These are phyloP conservation scores for Silene coronaria DNA, from an alignment of 179 eudicot species.

Conservation along the genomic window DNA sequence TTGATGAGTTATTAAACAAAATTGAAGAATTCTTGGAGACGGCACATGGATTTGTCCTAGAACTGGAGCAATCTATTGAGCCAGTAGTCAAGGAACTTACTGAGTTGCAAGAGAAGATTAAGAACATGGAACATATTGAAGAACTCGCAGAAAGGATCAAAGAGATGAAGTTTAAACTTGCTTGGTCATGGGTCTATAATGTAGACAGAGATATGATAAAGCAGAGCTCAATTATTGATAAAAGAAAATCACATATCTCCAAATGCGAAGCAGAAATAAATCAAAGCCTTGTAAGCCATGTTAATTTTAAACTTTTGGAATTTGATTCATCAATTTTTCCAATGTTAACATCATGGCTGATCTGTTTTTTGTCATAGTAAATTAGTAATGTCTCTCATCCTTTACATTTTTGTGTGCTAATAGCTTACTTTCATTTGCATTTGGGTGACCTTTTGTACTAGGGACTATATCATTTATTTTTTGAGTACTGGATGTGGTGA, in stretches of 20 bases:
- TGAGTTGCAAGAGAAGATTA: constrained; percentile 76
- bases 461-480: neutral
- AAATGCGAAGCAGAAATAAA: constrained; percentile 54
- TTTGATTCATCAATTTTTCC: neutral
- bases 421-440: neutral
- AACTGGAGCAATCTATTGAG: constrained; percentile 66
- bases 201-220: constrained; percentile 50
- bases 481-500: neutral
- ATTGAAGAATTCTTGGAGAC: constrained; percentile 50
- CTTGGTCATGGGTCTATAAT: constrained; percentile 90
- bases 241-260: constrained; percentile 51
- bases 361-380: neutral
- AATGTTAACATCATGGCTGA: neutral
- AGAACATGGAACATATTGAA: constrained; percentile 75
- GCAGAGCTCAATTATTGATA: constrained; percentile 43
- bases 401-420: neutral
- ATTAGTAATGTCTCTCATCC: neutral
- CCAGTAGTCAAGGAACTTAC: constrained; percentile 66
- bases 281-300: constrained; percentile 44
- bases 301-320: constrained; percentile 2
- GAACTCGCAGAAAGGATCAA: constrained; percentile 63
- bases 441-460: neutral
- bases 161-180: constrained; percentile 69
- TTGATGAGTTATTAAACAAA: constrained; percentile 66
- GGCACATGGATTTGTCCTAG: constrained; percentile 54